Evolutionary conservation across 768 basidiomycete genomes (phyloP).

Genomic region (Tulasnella calospora): DNA sequence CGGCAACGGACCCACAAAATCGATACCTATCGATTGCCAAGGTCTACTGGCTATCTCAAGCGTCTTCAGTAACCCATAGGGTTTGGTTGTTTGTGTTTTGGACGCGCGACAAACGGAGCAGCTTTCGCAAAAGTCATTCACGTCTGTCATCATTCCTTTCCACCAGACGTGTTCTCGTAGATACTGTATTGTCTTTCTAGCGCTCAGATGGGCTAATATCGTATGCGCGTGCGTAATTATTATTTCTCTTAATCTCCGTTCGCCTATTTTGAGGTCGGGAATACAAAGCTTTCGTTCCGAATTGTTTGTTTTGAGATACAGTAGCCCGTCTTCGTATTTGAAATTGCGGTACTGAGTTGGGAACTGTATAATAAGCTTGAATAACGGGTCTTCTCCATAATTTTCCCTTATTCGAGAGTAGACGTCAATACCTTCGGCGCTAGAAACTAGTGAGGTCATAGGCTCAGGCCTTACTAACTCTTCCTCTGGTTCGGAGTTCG

Average conservation of each 20-base stretch:
- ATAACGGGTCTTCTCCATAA: slow-evolving; percentile 33
- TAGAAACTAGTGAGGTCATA: slow-evolving; percentile 10
- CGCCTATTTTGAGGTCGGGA: neutral
- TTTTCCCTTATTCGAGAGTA: slow-evolving; percentile 25
- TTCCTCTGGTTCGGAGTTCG: neutral
- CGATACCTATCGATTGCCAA: slow-evolving; percentile 23
- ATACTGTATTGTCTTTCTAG: neutral
- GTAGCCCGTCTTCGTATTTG: neutral
- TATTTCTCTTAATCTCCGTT: neutral
- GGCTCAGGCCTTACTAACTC: neutral
- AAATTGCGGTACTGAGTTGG: slow-evolving; percentile 19
- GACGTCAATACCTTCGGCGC: slow-evolving; percentile 27
- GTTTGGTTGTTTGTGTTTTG: neutral
- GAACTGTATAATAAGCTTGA: slow-evolving; percentile 31
- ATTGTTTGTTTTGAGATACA: neutral
- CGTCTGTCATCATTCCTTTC: neutral
- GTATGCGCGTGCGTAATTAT: slow-evolving; percentile 10
- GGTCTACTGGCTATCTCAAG: neutral
- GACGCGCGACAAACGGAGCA: neutral
- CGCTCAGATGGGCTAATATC: slow-evolving; percentile 7
- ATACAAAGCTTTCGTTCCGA: slow-evolving; percentile 2
- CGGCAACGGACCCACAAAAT: slow-evolving; percentile 23
- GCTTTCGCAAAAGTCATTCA: neutral
- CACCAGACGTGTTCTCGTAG: slow-evolving; percentile 16
- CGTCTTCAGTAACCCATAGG: slow-evolving; percentile 20